Evolutionary conservation across 2,329 filamentous ascomycete genomes (phyloP), one percentile per base, ranked within the genome.

Genomic region (Fusarium lyarnte): DNA sequence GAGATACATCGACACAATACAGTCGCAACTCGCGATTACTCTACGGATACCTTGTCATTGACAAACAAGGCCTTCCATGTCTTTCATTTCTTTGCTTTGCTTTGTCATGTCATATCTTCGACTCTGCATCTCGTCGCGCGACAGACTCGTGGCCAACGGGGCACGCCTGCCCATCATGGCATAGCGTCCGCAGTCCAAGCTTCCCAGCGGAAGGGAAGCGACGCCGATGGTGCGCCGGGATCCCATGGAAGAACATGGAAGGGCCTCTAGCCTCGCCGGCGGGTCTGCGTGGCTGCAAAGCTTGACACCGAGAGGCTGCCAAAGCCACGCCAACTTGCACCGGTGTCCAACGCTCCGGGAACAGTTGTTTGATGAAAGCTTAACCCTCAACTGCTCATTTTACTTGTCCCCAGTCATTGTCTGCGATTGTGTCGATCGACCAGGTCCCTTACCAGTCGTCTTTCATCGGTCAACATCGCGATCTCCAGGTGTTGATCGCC

Each of bases 171-270:
- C 74, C 52, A 54, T 70, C 61, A 9, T n/a, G 73, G 75, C 45
- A 69, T 74, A 77, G 76, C 60, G 75, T 63, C 75, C 73, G 69
- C 55, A 52, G 49, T 64, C 66, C 63, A 68, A 63, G 55, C 70
- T 64, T 74, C 63, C 75, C 74, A 76, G 67, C 63, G 49, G 74
- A 73, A 73, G 66, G 74, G 75, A 75, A 77, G 60, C 69, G 75
- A 77, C 60, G 62, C 55, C 67, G 66, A 61, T 63, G 52, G 63
- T 59, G 53, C 41, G 65, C 63, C 70, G 58, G 73, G 71, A 73
- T 53, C 25, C 63, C 63, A 73, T 75, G 53, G 72, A 74, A 76
- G 45, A 69, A 55, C 63, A 73, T 76, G 74, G 75, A 76, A 77
- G 69, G 58, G 13, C 49, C 64, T 66, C 67, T 74, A 74, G 63